Evolutionary conservation across 345 rosid genomes (phyloP), one percentile per base, ranked within the genome.

Genomic region (Turnera subulata): DNA sequence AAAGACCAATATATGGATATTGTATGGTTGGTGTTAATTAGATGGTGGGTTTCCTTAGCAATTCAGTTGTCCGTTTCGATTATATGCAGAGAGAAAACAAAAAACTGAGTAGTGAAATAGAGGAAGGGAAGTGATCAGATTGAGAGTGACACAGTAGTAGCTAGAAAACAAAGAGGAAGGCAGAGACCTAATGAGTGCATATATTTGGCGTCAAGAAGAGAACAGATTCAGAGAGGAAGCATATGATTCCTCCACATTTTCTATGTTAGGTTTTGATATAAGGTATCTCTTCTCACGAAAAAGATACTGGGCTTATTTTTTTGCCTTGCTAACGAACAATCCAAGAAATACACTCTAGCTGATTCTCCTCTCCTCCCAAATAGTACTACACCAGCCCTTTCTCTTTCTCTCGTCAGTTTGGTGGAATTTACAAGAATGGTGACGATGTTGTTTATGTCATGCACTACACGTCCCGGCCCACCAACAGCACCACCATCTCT

Each of bases 211-310:
- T 23, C 8, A 16, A 11, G 19, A 50, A 50, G 43, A 52, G 32
- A 42, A 5, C 26, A n/a, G 61, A 50, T 16, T 12, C 42, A 40
- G 33, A 44, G 8, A n/a, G 24, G n/a, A 45, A n/a, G n/a, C n/a
- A n/a, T n/a, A n/a, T n/a, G n/a, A n/a, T n/a, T n/a, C n/a, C n/a
- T n/a, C n/a, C n/a, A 37, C 16, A 46, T 47, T 71, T 74, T 61
- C 73, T 18, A 45, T 25, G 64, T 74, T 62, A 29, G 70, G 80
- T 50, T 62, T 66, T 24, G 59, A 76, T 70, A 70, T 66, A 64
- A 75, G 76, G 82, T 67, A 72, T 81, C 79, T 59, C 81, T 66
- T 70, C 74, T 57, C 81, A 81, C 84, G 88, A 83, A 80, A 81
- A 66, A 63, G 72, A 78, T 68, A 59, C 71, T 40, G 21, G 11